A percentile compares a stretch with the other conserved stretches of the same genome.
Conservation (phyloP, 139 green algal species). For the Chlorokybus atmophyticus region DNA sequence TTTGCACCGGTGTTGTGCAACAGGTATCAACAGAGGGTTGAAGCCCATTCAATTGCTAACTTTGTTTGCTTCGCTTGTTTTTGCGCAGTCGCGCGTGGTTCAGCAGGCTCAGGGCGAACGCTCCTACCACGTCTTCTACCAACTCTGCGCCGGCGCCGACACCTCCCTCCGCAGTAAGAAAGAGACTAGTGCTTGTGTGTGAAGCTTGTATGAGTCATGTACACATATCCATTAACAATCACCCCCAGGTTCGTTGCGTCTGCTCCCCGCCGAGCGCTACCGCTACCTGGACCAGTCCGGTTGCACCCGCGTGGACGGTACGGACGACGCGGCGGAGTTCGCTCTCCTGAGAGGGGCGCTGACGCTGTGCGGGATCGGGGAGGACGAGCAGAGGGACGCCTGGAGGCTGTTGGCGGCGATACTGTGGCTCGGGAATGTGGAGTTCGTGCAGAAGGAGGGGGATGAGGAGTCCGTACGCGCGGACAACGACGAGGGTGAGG, state of each 20-base stretch:
- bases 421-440: constrained; percentile 21
- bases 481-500: neutral
- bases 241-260: no score
- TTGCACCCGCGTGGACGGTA: constrained; percentile 3
- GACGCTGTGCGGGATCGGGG: constrained; percentile 1
- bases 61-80: no score
- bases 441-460: constrained; percentile 7
- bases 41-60: no score
- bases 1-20: no score
- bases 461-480: neutral
- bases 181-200: no score
- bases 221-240: no score
- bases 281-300: neutral
- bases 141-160: constrained; percentile 14
- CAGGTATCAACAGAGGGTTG: no score
- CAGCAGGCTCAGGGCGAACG: constrained; percentile 24
- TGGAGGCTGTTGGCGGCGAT: constrained; percentile 43
- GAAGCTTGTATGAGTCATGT: no score
- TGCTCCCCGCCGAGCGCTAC: no score
- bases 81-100: constrained; percentile 43
- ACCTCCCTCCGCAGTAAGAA: no score
- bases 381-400: neutral
- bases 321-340: constrained; percentile 13
- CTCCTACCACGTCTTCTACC: constrained; percentile 32
- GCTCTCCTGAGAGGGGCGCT: constrained; percentile 1